Evolutionary conservation across 495 filamentous ascomycete genomes (phyloP), one percentile per base, ranked within the genome.

Genomic region (Penicillium malachiteum): DNA sequence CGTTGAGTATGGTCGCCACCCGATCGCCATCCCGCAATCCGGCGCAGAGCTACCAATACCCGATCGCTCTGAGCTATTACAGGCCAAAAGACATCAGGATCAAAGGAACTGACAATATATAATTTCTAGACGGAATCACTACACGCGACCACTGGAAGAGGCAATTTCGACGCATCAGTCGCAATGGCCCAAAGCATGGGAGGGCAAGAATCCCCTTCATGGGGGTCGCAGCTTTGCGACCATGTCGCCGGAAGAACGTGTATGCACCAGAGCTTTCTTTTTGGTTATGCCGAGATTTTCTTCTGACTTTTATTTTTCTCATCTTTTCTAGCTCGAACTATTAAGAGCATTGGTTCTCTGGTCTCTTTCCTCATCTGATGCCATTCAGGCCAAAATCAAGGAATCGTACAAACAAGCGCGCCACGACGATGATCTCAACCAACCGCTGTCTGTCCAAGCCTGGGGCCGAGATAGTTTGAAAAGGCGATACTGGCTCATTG

Each of bases 391-490:
- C 12, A 87, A 90, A 54, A 87, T 97, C 65, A 90, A 89, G 63
- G 85, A 92, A 54, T 87, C 86, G 14, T 97, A 97, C 81, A 97
- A 97, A 69, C 89, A 89, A 67, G 76, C 82, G 56, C 88, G 92
- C 45, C 88, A 92, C 58, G 90, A 96, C 52, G 91, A 95, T 62
- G 94, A 98, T 62, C 78, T 92, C 13, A 96, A 97, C 69, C 91
- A 96, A 57, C 89, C 90, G 13, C 79, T 97, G 14, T 96, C 92
- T 12, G 88, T 98, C 14, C 94, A 97, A 69, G 86, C 91, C 3
- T 98, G 94, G 94, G 94, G 94, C 8, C 79, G 84, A 21, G 94
- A 98, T 69, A 89, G 89, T 50, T 80, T 95, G 56, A 96, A 95
- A 73, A 84, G 95, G 32, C 81, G 90, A 51, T 97, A 96, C 71